Evolutionary conservation across 2,329 filamentous ascomycete species (phyloP).

Genomic region (Phaeosphaeria sp.): DNA sequence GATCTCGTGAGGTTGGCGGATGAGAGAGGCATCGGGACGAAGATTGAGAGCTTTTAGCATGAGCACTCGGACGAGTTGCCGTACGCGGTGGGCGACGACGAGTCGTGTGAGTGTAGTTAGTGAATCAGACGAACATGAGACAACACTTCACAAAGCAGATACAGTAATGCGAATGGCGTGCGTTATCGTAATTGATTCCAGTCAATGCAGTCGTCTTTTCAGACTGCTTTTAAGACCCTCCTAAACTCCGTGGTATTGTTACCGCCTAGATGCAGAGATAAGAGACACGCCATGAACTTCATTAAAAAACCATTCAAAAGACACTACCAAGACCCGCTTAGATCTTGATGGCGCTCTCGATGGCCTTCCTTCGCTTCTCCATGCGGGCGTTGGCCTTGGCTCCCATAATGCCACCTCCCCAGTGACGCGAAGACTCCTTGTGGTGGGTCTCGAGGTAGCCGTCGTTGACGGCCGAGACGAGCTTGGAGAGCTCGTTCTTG

Average conservation of each 20-base stretch:
- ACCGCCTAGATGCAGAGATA: slow-evolving; percentile 50
- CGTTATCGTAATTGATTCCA: slow-evolving; percentile 45
- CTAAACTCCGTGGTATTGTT: slow-evolving; percentile 49
- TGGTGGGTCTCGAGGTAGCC: slow-evolving; percentile 90
- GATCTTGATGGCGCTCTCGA: slow-evolving; percentile 97
- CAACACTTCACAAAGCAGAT: slow-evolving; percentile 19
- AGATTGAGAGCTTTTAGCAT: slow-evolving; percentile 56
- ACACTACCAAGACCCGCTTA: slow-evolving; percentile 60
- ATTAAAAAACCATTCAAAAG: slow-evolving; percentile 33
- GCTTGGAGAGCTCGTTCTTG: slow-evolving; percentile 97
- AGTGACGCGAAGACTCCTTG: slow-evolving; percentile 88
- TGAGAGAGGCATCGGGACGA: slow-evolving; percentile 62
- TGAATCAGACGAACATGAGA: not conserved
- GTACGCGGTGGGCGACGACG: not conserved
- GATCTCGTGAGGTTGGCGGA: slow-evolving; percentile 65
- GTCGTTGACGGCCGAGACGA: slow-evolving; percentile 95
- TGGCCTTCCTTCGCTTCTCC: slow-evolving; percentile 92
- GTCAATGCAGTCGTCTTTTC: slow-evolving; percentile 42
- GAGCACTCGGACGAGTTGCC: slow-evolving; percentile 3
- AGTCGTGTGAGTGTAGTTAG: slow-evolving; percentile 18
- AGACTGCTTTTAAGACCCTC: slow-evolving; percentile 46
- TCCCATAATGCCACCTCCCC: slow-evolving; percentile 99
- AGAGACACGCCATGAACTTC: slow-evolving; percentile 48
- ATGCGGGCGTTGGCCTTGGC: slow-evolving; percentile 82
- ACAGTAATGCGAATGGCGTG: slow-evolving; percentile 36